Evolutionary conservation across 2,329 filamentous ascomycete genomes (phyloP).

Genomic region (Hyphodiscus sp.): DNA sequence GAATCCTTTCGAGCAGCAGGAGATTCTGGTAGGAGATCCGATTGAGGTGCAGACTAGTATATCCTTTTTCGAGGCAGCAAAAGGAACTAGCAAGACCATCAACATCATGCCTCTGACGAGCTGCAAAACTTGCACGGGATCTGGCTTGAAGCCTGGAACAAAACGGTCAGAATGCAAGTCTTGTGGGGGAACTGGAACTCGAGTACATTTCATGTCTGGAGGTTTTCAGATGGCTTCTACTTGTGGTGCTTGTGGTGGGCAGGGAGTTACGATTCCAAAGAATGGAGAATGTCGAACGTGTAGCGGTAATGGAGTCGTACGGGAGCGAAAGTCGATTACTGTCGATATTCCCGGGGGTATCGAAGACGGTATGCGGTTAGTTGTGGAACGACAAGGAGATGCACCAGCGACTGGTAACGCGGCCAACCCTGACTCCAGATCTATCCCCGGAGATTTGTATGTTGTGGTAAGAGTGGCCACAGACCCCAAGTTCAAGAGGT

Average conservation of each 20-base stretch:
- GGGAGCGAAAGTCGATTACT: slow-evolving; percentile 75
- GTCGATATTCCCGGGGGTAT: slow-evolving; percentile 94
- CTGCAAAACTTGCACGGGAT: slow-evolving; percentile 78
- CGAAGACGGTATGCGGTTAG: slow-evolving; percentile 90
- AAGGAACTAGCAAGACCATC: slow-evolving; percentile 84
- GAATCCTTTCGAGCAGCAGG: slow-evolving; percentile 67
- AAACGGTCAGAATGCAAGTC: slow-evolving; percentile 66
- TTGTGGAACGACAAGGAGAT: slow-evolving; percentile 81
- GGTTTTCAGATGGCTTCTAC: slow-evolving; percentile 96
- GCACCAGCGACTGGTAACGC: slow-evolving; percentile 69
- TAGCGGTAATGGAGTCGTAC: slow-evolving; percentile 73
- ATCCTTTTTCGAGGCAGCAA: slow-evolving; percentile 93
- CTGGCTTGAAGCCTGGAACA: slow-evolving; percentile 75
- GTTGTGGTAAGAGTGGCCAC: slow-evolving; percentile 85
- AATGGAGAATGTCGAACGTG: slow-evolving; percentile 79
- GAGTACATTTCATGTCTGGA: slow-evolving; percentile 82
- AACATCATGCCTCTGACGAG: slow-evolving; percentile 73
- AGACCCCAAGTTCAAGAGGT: slow-evolving; percentile 82
- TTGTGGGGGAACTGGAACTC: slow-evolving; percentile 80
- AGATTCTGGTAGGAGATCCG: slow-evolving; percentile 84
- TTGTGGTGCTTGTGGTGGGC: slow-evolving; percentile 74
- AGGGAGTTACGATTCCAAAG: slow-evolving; percentile 67
- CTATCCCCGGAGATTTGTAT: slow-evolving; percentile 81
- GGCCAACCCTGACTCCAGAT: slow-evolving; percentile 54
- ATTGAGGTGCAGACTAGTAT: slow-evolving; percentile 93